Evolutionary conservation across 2,329 filamentous ascomycete genomes (phyloP).

Genomic region (Acrodontium crateriforme): DNA sequence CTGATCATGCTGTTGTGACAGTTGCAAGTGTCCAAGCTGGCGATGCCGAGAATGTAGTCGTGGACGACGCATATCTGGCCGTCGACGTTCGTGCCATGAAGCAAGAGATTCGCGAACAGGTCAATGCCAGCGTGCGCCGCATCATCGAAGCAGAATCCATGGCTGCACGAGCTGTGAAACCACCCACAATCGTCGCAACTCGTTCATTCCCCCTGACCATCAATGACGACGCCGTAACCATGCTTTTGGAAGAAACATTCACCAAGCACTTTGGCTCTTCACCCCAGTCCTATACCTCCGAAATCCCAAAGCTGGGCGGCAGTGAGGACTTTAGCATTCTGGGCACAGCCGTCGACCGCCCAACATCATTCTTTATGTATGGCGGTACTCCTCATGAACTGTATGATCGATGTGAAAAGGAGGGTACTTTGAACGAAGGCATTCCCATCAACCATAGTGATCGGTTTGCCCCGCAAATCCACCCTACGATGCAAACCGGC

Average conservation of each 20-base stretch:
- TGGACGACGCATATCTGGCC: slow-evolving; percentile 39
- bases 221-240: slow-evolving; percentile 36
- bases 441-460: slow-evolving; percentile 48
- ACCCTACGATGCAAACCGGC: slow-evolving; percentile 42
- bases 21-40: slow-evolving; percentile 46
- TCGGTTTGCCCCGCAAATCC: slow-evolving; percentile 44
- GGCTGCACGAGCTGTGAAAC: slow-evolving; percentile 32
- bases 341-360: slow-evolving; percentile 35
- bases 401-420: slow-evolving; percentile 37
- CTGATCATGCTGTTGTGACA: slow-evolving; percentile 43
- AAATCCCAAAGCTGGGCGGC: slow-evolving; percentile 26
- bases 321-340: slow-evolving; percentile 48
- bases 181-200: slow-evolving; percentile 31
- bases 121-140: slow-evolving; percentile 34
- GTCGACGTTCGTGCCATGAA: slow-evolving; percentile 40
- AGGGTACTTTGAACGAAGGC: slow-evolving; percentile 31
- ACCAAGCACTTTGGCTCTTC: slow-evolving; percentile 29
- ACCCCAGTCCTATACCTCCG: slow-evolving; percentile 25
- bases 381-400: slow-evolving; percentile 38
- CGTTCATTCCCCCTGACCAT: slow-evolving; percentile 35
- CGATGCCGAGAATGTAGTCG: slow-evolving; percentile 47
- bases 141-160: slow-evolving; percentile 43
- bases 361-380: slow-evolving; percentile 43
- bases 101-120: slow-evolving; percentile 31
- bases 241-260: slow-evolving; percentile 32